A percentile compares a stretch with the other conserved stretches of the same genome.
These are phyloP conservation scores for Dentipellis sp. DNA, from an alignment of 768 basidiomycete species.

Conservation along the genomic window DNA sequence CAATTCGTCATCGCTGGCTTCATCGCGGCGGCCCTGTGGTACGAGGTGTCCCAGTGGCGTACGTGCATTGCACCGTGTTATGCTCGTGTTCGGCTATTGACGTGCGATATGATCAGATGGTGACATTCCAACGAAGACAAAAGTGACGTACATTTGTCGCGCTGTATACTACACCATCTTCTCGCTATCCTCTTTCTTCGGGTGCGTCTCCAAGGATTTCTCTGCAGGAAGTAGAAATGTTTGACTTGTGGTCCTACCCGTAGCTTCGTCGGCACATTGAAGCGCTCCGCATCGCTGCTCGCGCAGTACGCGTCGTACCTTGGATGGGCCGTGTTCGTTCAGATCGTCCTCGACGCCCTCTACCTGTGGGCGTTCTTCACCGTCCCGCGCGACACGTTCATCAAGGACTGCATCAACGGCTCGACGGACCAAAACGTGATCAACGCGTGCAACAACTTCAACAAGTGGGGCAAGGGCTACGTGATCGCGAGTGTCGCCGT, in stretches of 20 bases:
- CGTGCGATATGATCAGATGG: neutral
- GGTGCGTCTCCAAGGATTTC: slow-evolving; percentile 3
- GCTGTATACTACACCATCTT: neutral
- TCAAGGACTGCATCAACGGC: neutral
- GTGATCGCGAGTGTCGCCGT: neutral
- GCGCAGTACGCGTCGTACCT: slow-evolving; percentile 6
- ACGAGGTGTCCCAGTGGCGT: slow-evolving; percentile 3
- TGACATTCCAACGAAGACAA: neutral
- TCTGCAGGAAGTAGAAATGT: neutral
- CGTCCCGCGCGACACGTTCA: neutral
- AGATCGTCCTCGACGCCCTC: neutral
- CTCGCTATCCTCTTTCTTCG: slow-evolving; percentile 1
- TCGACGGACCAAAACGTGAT: neutral
- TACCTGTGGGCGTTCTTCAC: neutral
- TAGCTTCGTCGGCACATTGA: slow-evolving; percentile 10
- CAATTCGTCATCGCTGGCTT: slow-evolving; percentile 4
- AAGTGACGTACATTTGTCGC: neutral
- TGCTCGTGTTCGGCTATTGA: neutral
- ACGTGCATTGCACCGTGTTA: neutral
- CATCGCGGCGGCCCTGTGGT: slow-evolving; percentile 5
- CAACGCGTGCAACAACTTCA: neutral
- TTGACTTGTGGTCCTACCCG: neutral
- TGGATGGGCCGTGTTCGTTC: neutral
- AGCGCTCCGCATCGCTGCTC: slow-evolving; percentile 7
- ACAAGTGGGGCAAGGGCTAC: neutral